phyloP scores from a whole-genome alignment of 2,329 filamentous ascomycete genomes.

The Bertia moriformis region DNA sequence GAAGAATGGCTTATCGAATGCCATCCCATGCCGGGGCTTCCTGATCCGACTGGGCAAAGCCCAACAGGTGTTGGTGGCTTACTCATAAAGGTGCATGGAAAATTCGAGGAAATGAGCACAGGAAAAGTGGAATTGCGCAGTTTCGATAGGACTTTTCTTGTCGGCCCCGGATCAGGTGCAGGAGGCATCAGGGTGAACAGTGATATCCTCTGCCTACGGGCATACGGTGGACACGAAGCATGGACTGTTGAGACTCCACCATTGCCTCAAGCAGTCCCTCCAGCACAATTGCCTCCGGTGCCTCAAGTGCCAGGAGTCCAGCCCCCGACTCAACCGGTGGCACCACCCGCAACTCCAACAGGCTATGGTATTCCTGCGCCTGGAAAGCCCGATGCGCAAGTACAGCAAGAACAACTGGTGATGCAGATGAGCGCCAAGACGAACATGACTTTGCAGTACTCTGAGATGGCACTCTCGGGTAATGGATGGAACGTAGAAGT shows the following conservation, averaged over 20 bases:
- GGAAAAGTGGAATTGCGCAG: conserved; percentile 25
- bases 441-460: conserved; percentile 37
- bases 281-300: neutral
- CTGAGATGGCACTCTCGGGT: conserved; percentile 39
- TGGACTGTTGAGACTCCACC: conserved; percentile 24
- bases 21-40: conserved; percentile 31
- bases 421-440: conserved; percentile 37
- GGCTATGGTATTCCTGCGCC: conserved; percentile 21
- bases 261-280: conserved; percentile 5
- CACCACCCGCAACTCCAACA: conserved; percentile 7
- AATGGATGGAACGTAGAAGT: conserved; percentile 39
- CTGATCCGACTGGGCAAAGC: conserved; percentile 30
- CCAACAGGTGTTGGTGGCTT: conserved; percentile 36
- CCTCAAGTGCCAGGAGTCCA: neutral
- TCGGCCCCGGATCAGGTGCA: conserved; percentile 31
- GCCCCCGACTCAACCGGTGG: conserved; percentile 2
- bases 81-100: conserved; percentile 34
- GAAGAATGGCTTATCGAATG: conserved; percentile 39
- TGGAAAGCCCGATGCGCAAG: conserved; percentile 24
- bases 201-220: conserved; percentile 34
- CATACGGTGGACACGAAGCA: conserved; percentile 34
- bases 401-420: conserved; percentile 35
- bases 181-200: conserved; percentile 34
- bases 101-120: conserved; percentile 32
- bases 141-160: conserved; percentile 38